phyloP scores from a whole-genome alignment of 139 green algal genomes.

The Chlamydomonas urium region DNA sequence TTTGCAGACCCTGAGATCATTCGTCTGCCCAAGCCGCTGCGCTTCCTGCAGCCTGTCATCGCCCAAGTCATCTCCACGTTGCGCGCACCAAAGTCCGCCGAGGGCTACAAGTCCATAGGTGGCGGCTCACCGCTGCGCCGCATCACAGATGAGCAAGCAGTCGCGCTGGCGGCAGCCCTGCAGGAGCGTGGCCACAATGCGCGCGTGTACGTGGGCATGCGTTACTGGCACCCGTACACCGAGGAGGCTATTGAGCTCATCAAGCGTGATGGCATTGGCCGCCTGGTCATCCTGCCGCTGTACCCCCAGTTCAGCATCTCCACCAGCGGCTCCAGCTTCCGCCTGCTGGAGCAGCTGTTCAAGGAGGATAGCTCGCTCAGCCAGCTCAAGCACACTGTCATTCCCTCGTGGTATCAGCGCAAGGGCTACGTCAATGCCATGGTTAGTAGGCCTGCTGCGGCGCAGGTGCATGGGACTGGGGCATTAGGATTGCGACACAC shows the following conservation, averaged over 20 bases:
- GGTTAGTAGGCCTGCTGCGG: too few species aligned
- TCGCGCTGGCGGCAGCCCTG: constrained; percentile 65
- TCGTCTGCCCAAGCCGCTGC: constrained; percentile 38
- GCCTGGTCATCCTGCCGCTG: constrained; percentile 89
- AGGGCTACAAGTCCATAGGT: constrained; percentile 93
- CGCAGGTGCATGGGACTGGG: too few species aligned
- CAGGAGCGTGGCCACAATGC: constrained; percentile 29
- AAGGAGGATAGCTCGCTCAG: constrained; percentile 36
- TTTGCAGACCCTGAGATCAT: constrained; percentile 99
- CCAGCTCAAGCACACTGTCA: constrained; percentile 81
- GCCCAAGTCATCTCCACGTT: constrained; percentile 79
- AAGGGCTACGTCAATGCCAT: constrained; percentile 89
- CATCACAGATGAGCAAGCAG: constrained; percentile 88
- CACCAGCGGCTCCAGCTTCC: constrained; percentile 86
- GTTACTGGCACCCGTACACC: constrained; percentile 99
- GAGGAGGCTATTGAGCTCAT: constrained; percentile 90
- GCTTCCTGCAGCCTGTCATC: constrained; percentile 81
- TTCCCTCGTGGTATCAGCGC: constrained; percentile 84
- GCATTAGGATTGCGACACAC: too few species aligned
- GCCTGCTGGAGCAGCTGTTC: constrained; percentile 85
- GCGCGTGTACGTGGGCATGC: constrained; percentile 94
- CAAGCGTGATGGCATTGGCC: constrained; percentile 78
- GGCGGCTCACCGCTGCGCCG: constrained; percentile 84
- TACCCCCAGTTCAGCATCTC: constrained; percentile 96
- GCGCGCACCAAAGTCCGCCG: constrained; percentile 80